Evolutionary conservation across 805 yeast species (phyloP).

Genomic region (Wickerhamiella nectarea): DNA sequence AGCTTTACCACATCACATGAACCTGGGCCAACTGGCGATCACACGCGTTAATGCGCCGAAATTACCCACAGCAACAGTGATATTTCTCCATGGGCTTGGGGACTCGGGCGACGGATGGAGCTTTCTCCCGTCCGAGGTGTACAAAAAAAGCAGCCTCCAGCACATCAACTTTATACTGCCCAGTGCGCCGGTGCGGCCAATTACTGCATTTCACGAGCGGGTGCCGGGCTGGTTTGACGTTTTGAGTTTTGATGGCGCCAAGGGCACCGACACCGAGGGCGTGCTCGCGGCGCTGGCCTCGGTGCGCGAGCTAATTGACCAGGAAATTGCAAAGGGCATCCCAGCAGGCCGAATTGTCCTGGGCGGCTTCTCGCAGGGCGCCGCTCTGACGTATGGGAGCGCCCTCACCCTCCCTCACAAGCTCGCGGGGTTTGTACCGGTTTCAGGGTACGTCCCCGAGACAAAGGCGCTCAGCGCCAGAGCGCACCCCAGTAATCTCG

Average conservation of each 20-base stretch:
- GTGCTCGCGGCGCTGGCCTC: constrained; percentile 23
- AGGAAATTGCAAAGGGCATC: constrained; percentile 26
- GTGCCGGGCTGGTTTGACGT: constrained; percentile 90
- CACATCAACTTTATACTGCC: constrained; percentile 74
- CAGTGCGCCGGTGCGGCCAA: constrained; percentile 64
- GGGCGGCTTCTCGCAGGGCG: constrained; percentile 96
- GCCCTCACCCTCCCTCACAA: constrained; percentile 28
- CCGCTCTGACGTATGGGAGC: constrained; percentile 47
- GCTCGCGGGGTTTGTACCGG: constrained; percentile 62
- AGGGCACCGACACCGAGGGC: constrained; percentile 29
- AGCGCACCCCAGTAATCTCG: constrained; percentile 32
- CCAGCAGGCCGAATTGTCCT: constrained; percentile 47
- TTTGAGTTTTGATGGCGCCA: constrained; percentile 21
- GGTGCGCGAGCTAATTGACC: constrained; percentile 23
- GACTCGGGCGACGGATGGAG: constrained; percentile 86
- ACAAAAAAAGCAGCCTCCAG: constrained; percentile 31
- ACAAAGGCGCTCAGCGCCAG: constrained; percentile 13
- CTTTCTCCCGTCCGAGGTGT: constrained; percentile 55
- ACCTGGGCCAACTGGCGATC: constrained; percentile 15
- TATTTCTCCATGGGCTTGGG: constrained; percentile 82
- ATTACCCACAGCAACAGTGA: constrained; percentile 48
- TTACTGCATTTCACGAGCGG: constrained; percentile 47
- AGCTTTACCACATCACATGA: background rate
- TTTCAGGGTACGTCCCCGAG: constrained; percentile 59
- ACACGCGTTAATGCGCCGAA: constrained; percentile 30